These are phyloP conservation scores for Populus tomentosa DNA, from an alignment of 441 rosid genomes.

Conservation along the genomic window DNA sequence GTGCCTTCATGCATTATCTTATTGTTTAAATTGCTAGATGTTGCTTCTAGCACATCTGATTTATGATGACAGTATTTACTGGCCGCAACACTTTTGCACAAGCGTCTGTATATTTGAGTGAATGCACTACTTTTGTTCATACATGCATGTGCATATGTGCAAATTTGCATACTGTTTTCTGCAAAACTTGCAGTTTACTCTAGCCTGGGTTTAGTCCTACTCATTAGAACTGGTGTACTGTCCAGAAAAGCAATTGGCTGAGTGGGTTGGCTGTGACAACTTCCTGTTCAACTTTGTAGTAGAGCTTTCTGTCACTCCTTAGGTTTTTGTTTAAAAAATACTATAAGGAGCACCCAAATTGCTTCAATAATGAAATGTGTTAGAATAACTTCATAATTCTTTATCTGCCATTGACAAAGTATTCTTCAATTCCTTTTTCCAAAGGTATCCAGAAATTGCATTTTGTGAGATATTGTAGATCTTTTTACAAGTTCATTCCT, in stretches of 20 bases:
- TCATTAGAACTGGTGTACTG: neutral
- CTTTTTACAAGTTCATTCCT: neutral
- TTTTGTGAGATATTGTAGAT: neutral
- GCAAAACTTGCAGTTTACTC: neutral
- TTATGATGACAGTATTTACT: neutral
- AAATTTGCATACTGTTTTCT: neutral
- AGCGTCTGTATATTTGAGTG: neutral
- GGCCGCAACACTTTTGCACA: neutral
- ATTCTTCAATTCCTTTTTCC: neutral
- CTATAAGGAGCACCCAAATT: neutral
- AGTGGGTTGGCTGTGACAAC: neutral
- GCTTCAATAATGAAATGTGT: neutral
- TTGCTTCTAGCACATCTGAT: neutral
- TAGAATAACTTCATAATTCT: neutral
- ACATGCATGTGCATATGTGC: neutral
- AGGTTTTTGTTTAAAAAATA: neutral
- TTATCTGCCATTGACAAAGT: neutral
- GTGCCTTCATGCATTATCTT: constrained; percentile 4
- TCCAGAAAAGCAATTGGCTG: neutral
- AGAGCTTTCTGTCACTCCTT: neutral
- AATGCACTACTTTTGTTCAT: neutral
- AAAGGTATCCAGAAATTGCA: neutral
- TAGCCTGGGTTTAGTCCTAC: neutral
- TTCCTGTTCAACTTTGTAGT: neutral
- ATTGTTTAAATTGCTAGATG: neutral